phyloP scores from a whole-genome alignment of 1,139 yeast genomes.

The Wickerhamiella pararugosa region DNA sequence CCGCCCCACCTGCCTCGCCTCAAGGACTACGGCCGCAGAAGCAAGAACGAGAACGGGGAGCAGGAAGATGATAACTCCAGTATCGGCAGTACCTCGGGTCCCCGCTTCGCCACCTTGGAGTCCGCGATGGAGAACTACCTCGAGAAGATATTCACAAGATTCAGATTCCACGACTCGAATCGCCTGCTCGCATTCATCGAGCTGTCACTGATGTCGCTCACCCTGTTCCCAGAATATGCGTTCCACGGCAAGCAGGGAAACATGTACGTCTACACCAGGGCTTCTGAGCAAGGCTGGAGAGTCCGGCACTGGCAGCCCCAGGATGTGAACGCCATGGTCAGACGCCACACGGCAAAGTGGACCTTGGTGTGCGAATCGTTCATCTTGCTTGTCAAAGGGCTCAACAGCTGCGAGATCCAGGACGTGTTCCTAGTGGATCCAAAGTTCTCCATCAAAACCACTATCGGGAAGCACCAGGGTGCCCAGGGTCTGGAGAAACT shows the following conservation, averaged over 20 bases:
- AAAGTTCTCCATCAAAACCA: constrained; percentile 36
- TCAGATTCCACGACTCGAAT: constrained; percentile 64
- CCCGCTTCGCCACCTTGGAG: constrained; percentile 8
- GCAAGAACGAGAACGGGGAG: not conserved
- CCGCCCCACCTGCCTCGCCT: constrained; percentile 8
- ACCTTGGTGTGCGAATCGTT: constrained; percentile 72
- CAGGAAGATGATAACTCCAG: constrained; percentile 1
- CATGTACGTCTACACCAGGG: constrained; percentile 63
- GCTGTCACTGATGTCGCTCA: constrained; percentile 72
- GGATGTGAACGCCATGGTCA: constrained; percentile 57
- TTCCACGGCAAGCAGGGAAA: constrained; percentile 84
- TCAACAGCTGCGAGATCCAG: constrained; percentile 71
- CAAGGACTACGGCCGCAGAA: constrained; percentile 3
- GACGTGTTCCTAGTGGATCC: constrained; percentile 83
- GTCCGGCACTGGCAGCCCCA: constrained; percentile 75
- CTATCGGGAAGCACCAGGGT: constrained; percentile 12
- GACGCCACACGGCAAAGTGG: constrained; percentile 88
- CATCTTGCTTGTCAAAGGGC: constrained; percentile 70
- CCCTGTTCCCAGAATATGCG: constrained; percentile 69
- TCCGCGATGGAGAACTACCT: constrained; percentile 35
- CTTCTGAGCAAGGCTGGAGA: constrained; percentile 88
- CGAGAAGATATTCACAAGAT: constrained; percentile 39
- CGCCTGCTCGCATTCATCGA: constrained; percentile 75
- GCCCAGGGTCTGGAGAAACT: constrained; percentile 15
- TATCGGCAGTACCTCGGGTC: not conserved